Conservation (phyloP, 441 rosid species). For the Adansonia grandidieri region DNA sequence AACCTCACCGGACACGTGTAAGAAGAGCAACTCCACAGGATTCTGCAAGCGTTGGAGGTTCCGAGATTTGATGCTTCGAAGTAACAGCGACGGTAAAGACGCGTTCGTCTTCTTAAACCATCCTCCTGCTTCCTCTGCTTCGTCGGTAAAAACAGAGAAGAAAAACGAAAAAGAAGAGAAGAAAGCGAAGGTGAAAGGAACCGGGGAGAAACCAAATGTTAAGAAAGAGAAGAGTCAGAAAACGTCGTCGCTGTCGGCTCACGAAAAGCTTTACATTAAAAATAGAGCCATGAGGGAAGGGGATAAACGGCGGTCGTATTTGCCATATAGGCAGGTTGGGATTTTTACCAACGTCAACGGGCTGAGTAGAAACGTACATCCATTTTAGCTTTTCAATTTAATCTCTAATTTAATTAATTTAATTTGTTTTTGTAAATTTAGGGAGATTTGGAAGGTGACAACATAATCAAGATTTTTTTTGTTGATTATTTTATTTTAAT, state of each 20-base stretch:
- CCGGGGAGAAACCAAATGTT: slow-evolving; percentile 15
- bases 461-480: no score
- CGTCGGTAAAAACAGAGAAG: slow-evolving; percentile 11
- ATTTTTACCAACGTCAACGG: slow-evolving; percentile 70
- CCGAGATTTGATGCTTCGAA: slow-evolving; percentile 56
- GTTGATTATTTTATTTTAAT: no score
- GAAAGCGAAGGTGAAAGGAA: neutral
- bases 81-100: slow-evolving; percentile 68
- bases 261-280: slow-evolving; percentile 60
- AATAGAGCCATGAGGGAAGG: slow-evolving; percentile 54
- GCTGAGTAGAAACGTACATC: slow-evolving; percentile 72
- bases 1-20: slow-evolving; percentile 52
- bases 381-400: slow-evolving; percentile 41
- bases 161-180: slow-evolving; percentile 23
- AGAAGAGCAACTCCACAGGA: slow-evolving; percentile 89
- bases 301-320: slow-evolving; percentile 59
- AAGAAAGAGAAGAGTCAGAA: slow-evolving; percentile 34
- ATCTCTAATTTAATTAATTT: no score
- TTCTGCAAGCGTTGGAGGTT: slow-evolving; percentile 77
- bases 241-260: slow-evolving; percentile 52
- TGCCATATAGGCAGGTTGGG: slow-evolving; percentile 74
- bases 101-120: slow-evolving; percentile 26
- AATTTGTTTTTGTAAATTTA: no score
- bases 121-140: neutral
- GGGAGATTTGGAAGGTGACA: no score